Evolutionary conservation across 208 protist species (phyloP), one percentile per base, ranked within the genome.

Genomic region (Vickermania ingenoplastis): DNA sequence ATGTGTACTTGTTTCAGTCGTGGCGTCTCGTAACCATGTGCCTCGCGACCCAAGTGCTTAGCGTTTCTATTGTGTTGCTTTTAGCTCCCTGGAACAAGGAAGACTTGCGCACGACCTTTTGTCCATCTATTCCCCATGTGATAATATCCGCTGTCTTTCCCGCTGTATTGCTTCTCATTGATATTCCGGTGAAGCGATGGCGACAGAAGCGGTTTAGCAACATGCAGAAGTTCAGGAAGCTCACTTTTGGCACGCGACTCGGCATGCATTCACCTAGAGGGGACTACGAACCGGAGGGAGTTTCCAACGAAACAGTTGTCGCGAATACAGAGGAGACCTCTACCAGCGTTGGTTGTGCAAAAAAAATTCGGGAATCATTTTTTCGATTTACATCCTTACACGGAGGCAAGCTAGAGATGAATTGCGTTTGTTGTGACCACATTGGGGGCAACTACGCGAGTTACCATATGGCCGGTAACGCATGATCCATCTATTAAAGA

Each of bases 251-350:
- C 23, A 96, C 90, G 5, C 84, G 87, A 1, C 77, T 96, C 2
- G 90, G 90, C 31, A 96, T 96, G 90, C 90, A 96, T 71, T 91
- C 82, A 1, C 90, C 90, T 2, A 72, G 87, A 27, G 90, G 90
- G 0, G 90, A 96, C 59, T 92, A 96, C 62, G 86, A 94, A 57
- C 86, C 84, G 26, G 83, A 94, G 53, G 77, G 81, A 1, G 64
- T 76, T 22, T 25, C 50, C 11, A 54, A 54, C 22, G 24, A 28
- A 28, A 26, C 24, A 26, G 58, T 41, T 11, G 29, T 59, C 17
- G 60, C 51, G 13, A 54, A 62, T 24, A 51, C 56, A 29, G 41
- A 57, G 14, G 54, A 67, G 23, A 69, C 56, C 1, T 30, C 77
- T 1, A 23, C 66, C 26, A 7, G 36, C 17, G 36, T 45, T 7